A percentile compares a stretch with the other conserved stretches of the same genome.
phyloP scores from a whole-genome alignment of 1,284 basidiomycete species.

The Apiotrichum gracile region DNA sequence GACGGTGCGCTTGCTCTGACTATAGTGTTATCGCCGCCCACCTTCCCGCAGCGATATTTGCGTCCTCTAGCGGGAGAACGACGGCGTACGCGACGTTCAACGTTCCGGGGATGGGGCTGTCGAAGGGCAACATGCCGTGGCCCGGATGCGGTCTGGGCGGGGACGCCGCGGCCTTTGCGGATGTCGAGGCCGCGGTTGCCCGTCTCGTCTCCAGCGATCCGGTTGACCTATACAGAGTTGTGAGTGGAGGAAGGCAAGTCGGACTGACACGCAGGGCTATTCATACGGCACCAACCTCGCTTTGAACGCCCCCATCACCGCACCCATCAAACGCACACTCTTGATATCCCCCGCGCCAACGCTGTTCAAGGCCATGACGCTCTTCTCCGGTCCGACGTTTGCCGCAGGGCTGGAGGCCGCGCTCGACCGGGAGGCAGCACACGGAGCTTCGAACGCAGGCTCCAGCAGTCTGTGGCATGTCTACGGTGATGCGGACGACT shows the following conservation, averaged over 20 bases:
- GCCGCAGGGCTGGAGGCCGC: conserved; percentile 8
- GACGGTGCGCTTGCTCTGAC: not conserved
- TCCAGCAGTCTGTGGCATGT: conserved; percentile 29
- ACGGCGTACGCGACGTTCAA: conserved; percentile 37
- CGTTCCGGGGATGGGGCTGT: conserved; percentile 32
- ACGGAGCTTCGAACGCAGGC: not conserved
- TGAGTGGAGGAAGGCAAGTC: too few relatives aligned
- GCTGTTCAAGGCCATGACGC: conserved; percentile 26
- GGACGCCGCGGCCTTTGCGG: conserved; percentile 30
- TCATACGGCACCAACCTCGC: conserved; percentile 35
- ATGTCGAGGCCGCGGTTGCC: conserved; percentile 23
- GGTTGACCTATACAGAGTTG: conserved; percentile 8
- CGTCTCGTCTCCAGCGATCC: conserved; percentile 13
- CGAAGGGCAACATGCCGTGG: conserved; percentile 24
- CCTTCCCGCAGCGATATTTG: conserved; percentile 16
- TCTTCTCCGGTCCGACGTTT: conserved; percentile 25
- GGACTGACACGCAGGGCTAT: conserved; percentile 34
- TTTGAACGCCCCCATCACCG: conserved; percentile 14
- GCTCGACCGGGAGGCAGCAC: not conserved
- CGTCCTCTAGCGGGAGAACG: not conserved
- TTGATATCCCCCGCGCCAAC: conserved; percentile 36
- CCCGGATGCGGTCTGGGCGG: conserved; percentile 21
- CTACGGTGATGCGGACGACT: conserved; percentile 33
- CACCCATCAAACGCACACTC: conserved; percentile 17
- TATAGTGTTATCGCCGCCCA: conserved; percentile 27